Base-by-base conservation (phyloP, 1,139 yeast species). In the Sugiyamaella neomexicana region DNA sequence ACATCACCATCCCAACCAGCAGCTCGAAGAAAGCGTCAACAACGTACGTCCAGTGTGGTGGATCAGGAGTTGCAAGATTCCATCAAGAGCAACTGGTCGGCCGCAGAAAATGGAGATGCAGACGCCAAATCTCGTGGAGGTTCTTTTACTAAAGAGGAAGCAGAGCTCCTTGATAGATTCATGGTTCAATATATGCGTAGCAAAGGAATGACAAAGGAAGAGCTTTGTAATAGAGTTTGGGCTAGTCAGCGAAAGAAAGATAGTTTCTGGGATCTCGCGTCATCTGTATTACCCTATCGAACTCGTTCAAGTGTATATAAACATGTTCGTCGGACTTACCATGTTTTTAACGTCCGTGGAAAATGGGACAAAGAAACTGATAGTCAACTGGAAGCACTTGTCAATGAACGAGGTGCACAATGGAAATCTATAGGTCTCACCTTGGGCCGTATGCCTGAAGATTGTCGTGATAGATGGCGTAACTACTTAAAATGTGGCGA, bases 401-500 rank as follows among this genome's bases (percentile, higher is more conserved):
- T 89, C 4, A 72, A 78, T 7, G 82, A 82, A 38, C 80, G 82
- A 60, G 88, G 84, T 55, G 89, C 93, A 12, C 89, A 86, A 65
- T 90, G 97, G 97, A 87, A 88, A 62, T 77, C 78, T 44, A 86
- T 90, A 58, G 97, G 97, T 2, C 79, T 79, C 54, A 72, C 77
- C 7, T 75, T 90, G 82, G 89, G 89, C 10, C 79, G 98, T 65
- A 91, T 91, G 98, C 97, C 98, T 0, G 98, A 91, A 66, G 98
- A 91, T 72, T 90, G 97, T 69, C 79, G 98, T 61, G 98, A 91
- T 68, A 78, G 98, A 60, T 91, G 96, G 96, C 79, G 98, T 70
- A 91, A 91, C 69, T 91, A 91, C 66, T 86, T 90, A 58, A 90
- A 90, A 69, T 90, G 97, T 73, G 97, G 97, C 29, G 76, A 75